phyloP scores from a whole-genome alignment of 208 protist species.

The Trypanosoma rangeli region DNA sequence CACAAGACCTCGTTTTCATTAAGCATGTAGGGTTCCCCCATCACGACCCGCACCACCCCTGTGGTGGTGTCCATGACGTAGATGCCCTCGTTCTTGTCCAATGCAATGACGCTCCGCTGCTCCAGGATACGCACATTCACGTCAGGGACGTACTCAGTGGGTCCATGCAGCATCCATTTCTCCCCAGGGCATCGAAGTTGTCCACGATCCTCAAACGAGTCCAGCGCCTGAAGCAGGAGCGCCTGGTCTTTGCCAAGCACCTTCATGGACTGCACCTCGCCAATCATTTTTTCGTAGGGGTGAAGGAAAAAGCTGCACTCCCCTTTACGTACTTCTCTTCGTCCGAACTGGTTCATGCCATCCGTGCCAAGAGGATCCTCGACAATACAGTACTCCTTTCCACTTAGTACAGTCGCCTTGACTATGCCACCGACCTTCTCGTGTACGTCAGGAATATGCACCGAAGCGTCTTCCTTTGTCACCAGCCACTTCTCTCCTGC shows the following conservation, averaged over 20 bases:
- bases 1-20: slow-evolving; percentile 94
- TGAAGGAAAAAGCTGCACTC: slow-evolving; percentile 94
- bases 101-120: slow-evolving; percentile 84
- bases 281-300: slow-evolving; percentile 91
- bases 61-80: slow-evolving; percentile 94
- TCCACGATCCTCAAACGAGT: slow-evolving; percentile 66
- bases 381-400: slow-evolving; percentile 93
- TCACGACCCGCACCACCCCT: slow-evolving; percentile 87
- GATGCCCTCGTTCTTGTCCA: slow-evolving; percentile 97
- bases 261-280: slow-evolving; percentile 80
- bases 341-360: slow-evolving; percentile 79
- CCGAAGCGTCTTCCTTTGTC: slow-evolving; percentile 71
- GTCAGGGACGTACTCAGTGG: slow-evolving; percentile 90
- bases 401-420: slow-evolving; percentile 76
- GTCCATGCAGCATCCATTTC: slow-evolving; percentile 95
- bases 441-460: slow-evolving; percentile 86
- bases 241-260: slow-evolving; percentile 94
- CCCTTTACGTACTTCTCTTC: slow-evolving; percentile 83
- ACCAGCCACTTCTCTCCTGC: slow-evolving; percentile 91
- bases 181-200: slow-evolving; percentile 76
- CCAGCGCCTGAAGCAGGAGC: slow-evolving; percentile 90
- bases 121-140: slow-evolving; percentile 92
- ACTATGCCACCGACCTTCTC: slow-evolving; percentile 79
- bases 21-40: slow-evolving; percentile 93
- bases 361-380: slow-evolving; percentile 73